Base-by-base conservation (phyloP, 495 filamentous ascomycete genomes). In the Wilcoxina mikolae region DNA sequence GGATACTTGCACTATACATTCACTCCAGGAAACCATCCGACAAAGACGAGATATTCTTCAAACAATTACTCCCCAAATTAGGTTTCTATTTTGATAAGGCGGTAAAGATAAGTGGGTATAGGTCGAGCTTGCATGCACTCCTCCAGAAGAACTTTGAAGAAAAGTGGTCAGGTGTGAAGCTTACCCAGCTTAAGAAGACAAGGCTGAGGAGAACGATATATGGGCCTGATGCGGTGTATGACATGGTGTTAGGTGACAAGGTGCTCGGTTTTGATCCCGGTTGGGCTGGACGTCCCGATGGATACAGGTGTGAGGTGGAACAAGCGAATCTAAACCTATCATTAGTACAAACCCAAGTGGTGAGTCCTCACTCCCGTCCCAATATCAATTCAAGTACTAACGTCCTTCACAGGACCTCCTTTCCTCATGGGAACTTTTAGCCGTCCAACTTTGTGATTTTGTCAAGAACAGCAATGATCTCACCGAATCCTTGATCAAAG, bases 1-100 rank as follows among this genome's bases (percentile, higher is more conserved):
- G 94, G 60, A 81, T 94, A 45, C 78, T 94, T 41, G 82, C 90
- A n/a, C 87, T 96, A 72, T 86, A 90, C 67, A 68, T 94, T 18
- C 89, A 94, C 67, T 79, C 84, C 45, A 72, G 80, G 18, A 82
- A 85, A 31, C 84, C 93, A 65, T 73, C 79, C 47, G 77, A 78
- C n/a, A 76, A 81, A 60, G 71, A 72, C 7, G 69, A 74, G n/a
- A 54, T 43, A 0, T 80, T 88, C 55, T 72, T 84, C 17, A 79
- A 77, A 41, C 76, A 79, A 2, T 65, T 96, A 0, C 73, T 87
- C 33, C 77, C 80, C 10, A 77, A 84, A 55, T 70, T 98, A 3
- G 76, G 78, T 47, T 95, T 87, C 70, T 83, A 84, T 61, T 69
- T 82, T 18, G 74, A 83, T 35, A 77, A 81, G 60, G 91, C 81